Evolutionary conservation across 2,329 filamentous ascomycete species (phyloP).

Genomic region (Aspergillus quadricinctus): DNA sequence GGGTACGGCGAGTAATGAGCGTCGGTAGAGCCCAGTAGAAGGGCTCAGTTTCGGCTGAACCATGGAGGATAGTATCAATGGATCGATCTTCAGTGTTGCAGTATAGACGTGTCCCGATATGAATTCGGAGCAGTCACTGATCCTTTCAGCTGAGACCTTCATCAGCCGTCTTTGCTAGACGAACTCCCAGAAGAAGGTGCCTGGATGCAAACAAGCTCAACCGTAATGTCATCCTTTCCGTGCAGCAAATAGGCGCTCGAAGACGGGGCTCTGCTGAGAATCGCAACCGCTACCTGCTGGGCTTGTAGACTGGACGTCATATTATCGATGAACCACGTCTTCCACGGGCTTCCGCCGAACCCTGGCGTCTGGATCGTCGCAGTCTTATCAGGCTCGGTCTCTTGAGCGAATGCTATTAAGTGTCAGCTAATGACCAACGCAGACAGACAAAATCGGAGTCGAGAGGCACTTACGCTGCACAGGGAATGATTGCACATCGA

Average conservation of each 20-base stretch:
- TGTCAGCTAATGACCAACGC: constrained; percentile 6
- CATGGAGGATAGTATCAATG: neutral
- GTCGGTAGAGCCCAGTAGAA: neutral
- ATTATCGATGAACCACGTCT: constrained; percentile 33
- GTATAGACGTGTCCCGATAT: neutral
- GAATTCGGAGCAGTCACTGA: neutral
- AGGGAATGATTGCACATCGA: constrained; percentile 31
- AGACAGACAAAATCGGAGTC: neutral
- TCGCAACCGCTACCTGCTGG: constrained; percentile 34
- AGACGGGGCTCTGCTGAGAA: constrained; percentile 31
- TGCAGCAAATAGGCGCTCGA: constrained; percentile 21
- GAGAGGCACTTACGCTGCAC: constrained; percentile 25
- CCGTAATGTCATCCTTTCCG: constrained; percentile 27
- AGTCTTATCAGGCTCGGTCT: constrained; percentile 22
- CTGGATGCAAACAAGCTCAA: constrained; percentile 35
- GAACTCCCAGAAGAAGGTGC: constrained; percentile 27
- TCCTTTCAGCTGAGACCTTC: neutral
- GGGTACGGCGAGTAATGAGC: neutral
- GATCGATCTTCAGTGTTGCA: neutral
- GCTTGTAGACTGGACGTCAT: constrained; percentile 31
- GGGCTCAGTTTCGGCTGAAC: neutral
- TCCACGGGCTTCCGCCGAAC: constrained; percentile 27
- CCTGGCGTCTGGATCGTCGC: constrained; percentile 29
- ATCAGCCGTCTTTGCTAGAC: constrained; percentile 15
- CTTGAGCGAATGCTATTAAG: constrained; percentile 28